Evolutionary conservation across 306 rosid genomes (phyloP).

Genomic region (Ceratonia siliqua): DNA sequence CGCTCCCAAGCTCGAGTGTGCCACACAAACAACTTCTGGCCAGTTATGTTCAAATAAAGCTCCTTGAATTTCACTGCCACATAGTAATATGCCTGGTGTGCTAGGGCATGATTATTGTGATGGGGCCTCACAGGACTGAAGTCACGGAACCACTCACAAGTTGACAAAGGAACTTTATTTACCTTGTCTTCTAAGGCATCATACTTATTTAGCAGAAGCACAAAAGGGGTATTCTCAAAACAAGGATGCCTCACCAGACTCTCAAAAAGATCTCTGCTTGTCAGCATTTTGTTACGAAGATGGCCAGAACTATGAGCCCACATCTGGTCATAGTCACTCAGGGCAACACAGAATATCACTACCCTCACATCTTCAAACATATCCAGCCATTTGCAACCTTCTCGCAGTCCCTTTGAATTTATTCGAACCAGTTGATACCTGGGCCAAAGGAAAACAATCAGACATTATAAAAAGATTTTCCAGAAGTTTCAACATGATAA

Average conservation of each 20-base stretch:
- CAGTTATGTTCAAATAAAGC: constrained; percentile 59
- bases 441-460: constrained; percentile 33
- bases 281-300: constrained; percentile 67
- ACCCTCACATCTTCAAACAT: constrained; percentile 90
- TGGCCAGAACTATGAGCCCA: constrained; percentile 52
- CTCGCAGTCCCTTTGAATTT: constrained; percentile 74
- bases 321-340: constrained; percentile 80
- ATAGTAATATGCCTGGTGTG: constrained; percentile 77
- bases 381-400: constrained; percentile 88
- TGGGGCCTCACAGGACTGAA: constrained; percentile 75
- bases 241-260: constrained; percentile 75
- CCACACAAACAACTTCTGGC: constrained; percentile 70
- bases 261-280: constrained; percentile 76
- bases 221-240: constrained; percentile 69
- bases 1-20: constrained; percentile 72
- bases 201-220: constrained; percentile 76
- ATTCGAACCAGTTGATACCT: constrained; percentile 83
- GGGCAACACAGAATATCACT: constrained; percentile 75
- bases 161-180: constrained; percentile 60
- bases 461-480: constrained; percentile 24
- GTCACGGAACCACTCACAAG: constrained; percentile 84
- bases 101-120: constrained; percentile 63
- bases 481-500: constrained; percentile 29
- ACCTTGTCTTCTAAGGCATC: constrained; percentile 84
- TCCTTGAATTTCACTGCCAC: constrained; percentile 86